These are phyloP conservation scores for Fraxinus paxiana DNA, from an alignment of 305 asterid species.

Conservation along the genomic window DNA sequence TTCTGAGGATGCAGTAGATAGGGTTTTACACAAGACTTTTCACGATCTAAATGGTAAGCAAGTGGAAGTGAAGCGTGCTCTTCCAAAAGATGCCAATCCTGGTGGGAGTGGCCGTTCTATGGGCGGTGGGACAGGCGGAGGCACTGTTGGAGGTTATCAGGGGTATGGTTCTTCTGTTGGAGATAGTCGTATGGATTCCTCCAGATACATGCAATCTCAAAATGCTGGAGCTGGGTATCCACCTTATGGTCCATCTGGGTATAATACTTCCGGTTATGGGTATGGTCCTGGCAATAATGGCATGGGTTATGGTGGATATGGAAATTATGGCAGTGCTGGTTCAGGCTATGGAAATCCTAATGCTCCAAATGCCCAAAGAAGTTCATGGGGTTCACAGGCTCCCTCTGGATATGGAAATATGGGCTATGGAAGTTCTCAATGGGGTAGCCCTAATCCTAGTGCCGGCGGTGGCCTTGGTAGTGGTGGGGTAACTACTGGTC, in stretches of 20 bases:
- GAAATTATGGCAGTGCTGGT: conserved; percentile 57
- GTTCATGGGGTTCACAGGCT: conserved; percentile 62
- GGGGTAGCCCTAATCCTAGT: conserved; percentile 41
- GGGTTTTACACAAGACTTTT: background rate
- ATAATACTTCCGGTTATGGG: conserved; percentile 56
- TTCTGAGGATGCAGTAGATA: conserved; percentile 14
- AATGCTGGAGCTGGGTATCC: conserved; percentile 61
- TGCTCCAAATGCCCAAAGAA: conserved; percentile 52
- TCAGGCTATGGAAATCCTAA: conserved; percentile 69
- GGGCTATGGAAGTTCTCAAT: conserved; percentile 68
- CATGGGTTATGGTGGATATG: conserved; percentile 72
- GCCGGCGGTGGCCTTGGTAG: conserved; percentile 38
- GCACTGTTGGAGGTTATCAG: conserved; percentile 49
- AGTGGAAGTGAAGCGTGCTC: conserved; percentile 30
- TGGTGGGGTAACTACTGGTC: conserved; percentile 55
- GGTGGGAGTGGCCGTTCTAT: conserved; percentile 42
- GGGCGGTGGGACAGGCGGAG: conserved; percentile 37
- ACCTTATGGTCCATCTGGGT: conserved; percentile 69
- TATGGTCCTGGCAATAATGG: conserved; percentile 62
- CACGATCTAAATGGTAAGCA: conserved; percentile 6
- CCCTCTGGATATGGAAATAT: conserved; percentile 62
- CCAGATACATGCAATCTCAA: conserved; percentile 59
- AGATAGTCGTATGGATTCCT: conserved; percentile 65
- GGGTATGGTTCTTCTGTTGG: conserved; percentile 57
- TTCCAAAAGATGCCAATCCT: conserved; percentile 49